Conservation (phyloP, 495 filamentous ascomycete genomes). For the Jackrogersella minutella region DNA sequence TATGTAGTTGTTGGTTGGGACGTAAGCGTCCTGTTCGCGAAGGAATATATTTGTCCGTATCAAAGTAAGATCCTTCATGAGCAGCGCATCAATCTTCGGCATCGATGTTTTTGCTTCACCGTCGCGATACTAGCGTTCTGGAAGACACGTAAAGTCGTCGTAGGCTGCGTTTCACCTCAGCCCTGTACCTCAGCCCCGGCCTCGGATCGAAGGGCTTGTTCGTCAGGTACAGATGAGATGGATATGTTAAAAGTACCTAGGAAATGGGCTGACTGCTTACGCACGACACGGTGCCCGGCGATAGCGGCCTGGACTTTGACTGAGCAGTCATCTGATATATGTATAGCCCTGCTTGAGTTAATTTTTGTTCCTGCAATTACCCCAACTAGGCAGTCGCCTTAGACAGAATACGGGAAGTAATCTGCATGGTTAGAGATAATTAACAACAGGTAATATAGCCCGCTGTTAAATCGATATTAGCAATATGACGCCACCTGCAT, state of each 20-base stretch:
- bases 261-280: constrained; percentile 28
- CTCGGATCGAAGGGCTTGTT: constrained; percentile 12
- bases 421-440: constrained; percentile 31
- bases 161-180: constrained; percentile 27
- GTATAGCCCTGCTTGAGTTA: constrained; percentile 35
- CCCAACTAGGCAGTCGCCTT: constrained; percentile 24
- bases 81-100: not conserved
- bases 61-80: no score
- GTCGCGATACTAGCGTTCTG: not conserved
- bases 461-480: constrained; percentile 21
- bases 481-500: constrained; percentile 35
- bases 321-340: constrained; percentile 34
- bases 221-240: constrained; percentile 6
- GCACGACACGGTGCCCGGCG: constrained; percentile 27
- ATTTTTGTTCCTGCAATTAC: constrained; percentile 31
- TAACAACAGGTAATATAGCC: constrained; percentile 34
- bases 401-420: constrained; percentile 35
- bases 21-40: no score
- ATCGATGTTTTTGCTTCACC: not conserved
- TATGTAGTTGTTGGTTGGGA: not conserved
- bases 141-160: constrained; percentile 15
- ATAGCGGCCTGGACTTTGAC: constrained; percentile 29
- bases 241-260: constrained; percentile 12
- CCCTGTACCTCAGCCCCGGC: constrained; percentile 36
- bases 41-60: no score